Evolutionary conservation across 2,329 filamentous ascomycete species (phyloP).

Genomic region (Trichoderma harzianum): DNA sequence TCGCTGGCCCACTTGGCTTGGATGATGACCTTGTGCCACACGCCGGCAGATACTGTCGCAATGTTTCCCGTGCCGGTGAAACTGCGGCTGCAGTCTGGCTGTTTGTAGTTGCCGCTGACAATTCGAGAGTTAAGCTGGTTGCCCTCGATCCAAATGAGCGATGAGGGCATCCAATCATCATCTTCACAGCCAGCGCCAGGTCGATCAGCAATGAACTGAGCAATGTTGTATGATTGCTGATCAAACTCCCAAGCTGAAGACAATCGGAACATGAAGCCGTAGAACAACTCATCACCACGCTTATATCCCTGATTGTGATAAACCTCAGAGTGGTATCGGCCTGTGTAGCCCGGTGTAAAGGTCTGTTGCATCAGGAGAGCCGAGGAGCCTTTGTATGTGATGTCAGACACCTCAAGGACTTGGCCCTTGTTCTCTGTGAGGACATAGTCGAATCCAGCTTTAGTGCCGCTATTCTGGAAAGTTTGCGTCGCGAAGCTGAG

Average conservation of each 20-base stretch:
- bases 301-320: slow-evolving; percentile 42
- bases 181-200: slow-evolving; percentile 37
- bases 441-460: slow-evolving; percentile 38
- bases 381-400: slow-evolving; percentile 35
- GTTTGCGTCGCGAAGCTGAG: slow-evolving; percentile 29
- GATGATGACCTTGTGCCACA: slow-evolving; percentile 47
- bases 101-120: slow-evolving; percentile 26
- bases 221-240: slow-evolving; percentile 44
- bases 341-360: slow-evolving; percentile 39
- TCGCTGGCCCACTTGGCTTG: slow-evolving; percentile 45
- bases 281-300: slow-evolving; percentile 44
- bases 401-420: slow-evolving; percentile 41
- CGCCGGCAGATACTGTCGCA: slow-evolving; percentile 39
- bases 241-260: slow-evolving; percentile 44
- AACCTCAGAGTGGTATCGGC: slow-evolving; percentile 49
- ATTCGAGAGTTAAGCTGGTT: slow-evolving; percentile 43
- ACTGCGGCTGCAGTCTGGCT: slow-evolving; percentile 25
- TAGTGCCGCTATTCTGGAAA: slow-evolving; percentile 42
- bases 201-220: slow-evolving; percentile 51
- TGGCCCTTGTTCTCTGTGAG: slow-evolving; percentile 41
- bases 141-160: slow-evolving; percentile 46
- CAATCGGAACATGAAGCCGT: slow-evolving; percentile 50
- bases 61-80: slow-evolving; percentile 28
- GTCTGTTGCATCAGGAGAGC: slow-evolving; percentile 45
- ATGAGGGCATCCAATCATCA: slow-evolving; percentile 47